These are phyloP conservation scores for Fraxinus americana DNA, from an alignment of 257 asterid species.

Conservation along the genomic window DNA sequence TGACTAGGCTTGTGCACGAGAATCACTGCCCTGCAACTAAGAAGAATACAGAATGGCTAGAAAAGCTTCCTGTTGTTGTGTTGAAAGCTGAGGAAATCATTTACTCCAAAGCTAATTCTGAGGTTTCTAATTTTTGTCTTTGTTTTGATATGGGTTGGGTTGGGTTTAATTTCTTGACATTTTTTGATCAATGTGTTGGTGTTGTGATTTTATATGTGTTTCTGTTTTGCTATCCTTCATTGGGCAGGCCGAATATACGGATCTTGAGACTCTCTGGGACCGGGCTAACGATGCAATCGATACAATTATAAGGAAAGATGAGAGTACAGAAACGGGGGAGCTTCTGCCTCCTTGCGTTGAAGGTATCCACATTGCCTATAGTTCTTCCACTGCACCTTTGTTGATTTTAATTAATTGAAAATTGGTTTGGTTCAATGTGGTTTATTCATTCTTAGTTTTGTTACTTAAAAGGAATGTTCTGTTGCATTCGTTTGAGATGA, in stretches of 20 bases:
- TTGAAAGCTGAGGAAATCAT: constrained; percentile 82
- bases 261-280: constrained; percentile 74
- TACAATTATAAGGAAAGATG: constrained; percentile 79
- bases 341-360: constrained; percentile 90
- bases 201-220: constrained; percentile 1
- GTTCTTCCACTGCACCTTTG: constrained; percentile 13
- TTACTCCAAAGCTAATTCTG: constrained; percentile 88
- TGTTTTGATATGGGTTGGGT: background rate
- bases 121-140: constrained; percentile 39
- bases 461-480: constrained; percentile 10
- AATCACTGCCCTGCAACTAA: constrained; percentile 44
- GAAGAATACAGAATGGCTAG: constrained; percentile 77
- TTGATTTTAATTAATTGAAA: constrained; percentile 8
- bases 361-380: constrained; percentile 49
- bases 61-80: constrained; percentile 83
- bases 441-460: background rate
- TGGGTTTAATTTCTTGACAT: constrained; percentile 8
- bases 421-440: background rate
- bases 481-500: constrained; percentile 2
- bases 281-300: constrained; percentile 81
- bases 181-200: background rate
- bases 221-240: constrained; percentile 13
- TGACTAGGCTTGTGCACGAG: constrained; percentile 55
- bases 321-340: constrained; percentile 65
- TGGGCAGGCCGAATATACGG: constrained; percentile 70